Evolutionary conservation across 2,329 filamentous ascomycete genomes (phyloP).

Genomic region (Diplodia intermedia): DNA sequence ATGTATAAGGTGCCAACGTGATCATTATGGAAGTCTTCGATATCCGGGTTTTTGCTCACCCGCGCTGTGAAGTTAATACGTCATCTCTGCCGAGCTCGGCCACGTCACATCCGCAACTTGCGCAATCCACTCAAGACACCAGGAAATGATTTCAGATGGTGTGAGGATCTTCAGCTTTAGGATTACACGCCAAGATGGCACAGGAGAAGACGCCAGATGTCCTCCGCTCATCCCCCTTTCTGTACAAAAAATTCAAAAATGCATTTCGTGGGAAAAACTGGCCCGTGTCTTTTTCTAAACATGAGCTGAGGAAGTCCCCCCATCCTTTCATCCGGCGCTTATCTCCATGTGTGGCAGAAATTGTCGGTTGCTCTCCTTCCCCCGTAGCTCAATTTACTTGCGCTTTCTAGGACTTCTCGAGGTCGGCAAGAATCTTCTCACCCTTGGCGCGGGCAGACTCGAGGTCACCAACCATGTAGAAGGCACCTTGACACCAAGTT

Average conservation of each 20-base stretch:
- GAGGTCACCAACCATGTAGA: slow-evolving; percentile 99
- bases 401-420: slow-evolving; percentile 61
- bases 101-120: neutral
- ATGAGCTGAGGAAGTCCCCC: slow-evolving; percentile 10
- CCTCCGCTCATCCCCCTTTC: slow-evolving; percentile 29
- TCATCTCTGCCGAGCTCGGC: neutral
- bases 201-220: slow-evolving; percentile 30
- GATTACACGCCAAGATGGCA: slow-evolving; percentile 33
- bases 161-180: slow-evolving; percentile 32
- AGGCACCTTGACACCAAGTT: slow-evolving; percentile 59
- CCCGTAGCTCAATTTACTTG: slow-evolving; percentile 13
- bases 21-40: neutral
- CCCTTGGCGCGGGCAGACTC: slow-evolving; percentile 93
- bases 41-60: neutral
- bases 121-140: neutral
- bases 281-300: slow-evolving; percentile 28
- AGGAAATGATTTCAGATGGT: slow-evolving; percentile 28
- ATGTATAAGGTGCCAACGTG: neutral
- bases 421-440: slow-evolving; percentile 98
- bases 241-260: slow-evolving; percentile 32
- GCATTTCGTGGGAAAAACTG: slow-evolving; percentile 27
- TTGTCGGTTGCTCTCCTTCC: slow-evolving; percentile 22
- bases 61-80: neutral
- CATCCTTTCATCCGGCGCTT: slow-evolving; percentile 26
- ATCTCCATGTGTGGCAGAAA: slow-evolving; percentile 29